These are phyloP conservation scores for Neodidymelliopsis sp. DNA, from an alignment of 2,329 filamentous ascomycete species.

Conservation along the genomic window DNA sequence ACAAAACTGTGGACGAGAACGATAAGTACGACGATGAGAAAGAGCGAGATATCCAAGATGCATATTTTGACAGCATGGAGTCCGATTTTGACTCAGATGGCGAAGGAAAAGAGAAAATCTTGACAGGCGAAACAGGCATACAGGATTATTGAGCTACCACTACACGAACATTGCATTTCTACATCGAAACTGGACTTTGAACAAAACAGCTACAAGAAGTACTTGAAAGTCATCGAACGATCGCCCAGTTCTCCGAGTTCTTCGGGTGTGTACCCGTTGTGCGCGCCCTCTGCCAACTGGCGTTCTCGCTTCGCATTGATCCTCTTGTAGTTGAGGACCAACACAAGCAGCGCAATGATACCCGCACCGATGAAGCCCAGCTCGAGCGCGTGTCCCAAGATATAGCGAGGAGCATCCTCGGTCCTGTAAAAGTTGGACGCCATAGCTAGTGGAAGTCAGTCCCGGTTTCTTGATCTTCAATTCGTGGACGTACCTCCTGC, in stretches of 20 bases:
- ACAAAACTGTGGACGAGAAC: constrained; percentile 72
- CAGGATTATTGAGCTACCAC: constrained; percentile 53
- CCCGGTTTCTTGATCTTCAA: not conserved
- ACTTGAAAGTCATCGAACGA: constrained; percentile 68
- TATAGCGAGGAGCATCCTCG: constrained; percentile 58
- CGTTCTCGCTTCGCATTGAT: constrained; percentile 65
- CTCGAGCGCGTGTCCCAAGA: constrained; percentile 60
- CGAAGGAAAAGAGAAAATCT: constrained; percentile 47
- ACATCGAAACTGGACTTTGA: no score
- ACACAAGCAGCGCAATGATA: constrained; percentile 53
- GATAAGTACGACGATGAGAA: constrained; percentile 75
- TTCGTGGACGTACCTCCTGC: constrained; percentile 31
- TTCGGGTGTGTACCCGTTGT: constrained; percentile 55
- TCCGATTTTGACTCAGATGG: constrained; percentile 67
- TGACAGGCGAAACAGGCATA: constrained; percentile 57
- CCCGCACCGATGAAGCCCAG: constrained; percentile 59
- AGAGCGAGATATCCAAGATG: constrained; percentile 71
- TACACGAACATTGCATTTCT: not conserved
- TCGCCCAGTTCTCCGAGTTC: constrained; percentile 68
- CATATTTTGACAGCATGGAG: constrained; percentile 82
- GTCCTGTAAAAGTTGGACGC: constrained; percentile 74
- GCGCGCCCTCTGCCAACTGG: constrained; percentile 46
- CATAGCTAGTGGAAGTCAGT: constrained; percentile 59
- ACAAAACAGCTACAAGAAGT: constrained; percentile 57
- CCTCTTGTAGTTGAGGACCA: constrained; percentile 60